Evolutionary conservation across 441 rosid genomes (phyloP), one percentile per base, ranked within the genome.

Genomic region (Macaranga tanarius): DNA sequence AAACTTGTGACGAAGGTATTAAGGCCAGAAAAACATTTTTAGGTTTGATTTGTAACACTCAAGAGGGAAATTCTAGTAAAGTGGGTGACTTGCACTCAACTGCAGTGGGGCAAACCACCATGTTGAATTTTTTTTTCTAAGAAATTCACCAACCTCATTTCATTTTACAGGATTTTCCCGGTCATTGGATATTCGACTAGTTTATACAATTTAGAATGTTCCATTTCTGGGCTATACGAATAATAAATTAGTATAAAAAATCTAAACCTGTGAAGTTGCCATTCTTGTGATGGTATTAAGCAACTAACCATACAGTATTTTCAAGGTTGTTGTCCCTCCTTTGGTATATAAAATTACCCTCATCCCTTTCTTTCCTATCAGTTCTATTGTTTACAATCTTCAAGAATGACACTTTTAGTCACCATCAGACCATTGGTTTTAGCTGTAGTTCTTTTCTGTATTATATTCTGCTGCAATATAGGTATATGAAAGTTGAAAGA

Each of bases 11-110:
- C 1, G 3, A 19, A 74, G 73, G 57, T 13, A 68, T 47, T 19
- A 22, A 71, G 65, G 65, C 20, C 61, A 25, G 7, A 12, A 16
- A 15, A 58, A 20, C 31, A 15, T 44, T 68, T 76, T 83, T 80
- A 80, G 85, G 87, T 82, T 81, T 81, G 91, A 78, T 73, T 74
- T 59, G 42, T 23, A 9, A 61, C 60, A 51, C 62, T 7, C 40
- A 40, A 59, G 63, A 42, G 57, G 77, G 73, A 52, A n/a, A 73
- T 76, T 75, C 65, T 68, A 31, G 58, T 7, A 68, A 45, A 48
- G 78, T 60, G 48, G 97, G 90, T 89, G 88, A 72, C 88, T 84
- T 85, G 79, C 83, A 73, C 73, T 63, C 87, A 89, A 75, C 97
- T 76, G 81, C 89, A 75, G 76, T 22, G 58, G 17, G 10, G 19